Evolutionary conservation across 768 basidiomycete genomes (phyloP).

Genomic region (Auriscalpium orientale): DNA sequence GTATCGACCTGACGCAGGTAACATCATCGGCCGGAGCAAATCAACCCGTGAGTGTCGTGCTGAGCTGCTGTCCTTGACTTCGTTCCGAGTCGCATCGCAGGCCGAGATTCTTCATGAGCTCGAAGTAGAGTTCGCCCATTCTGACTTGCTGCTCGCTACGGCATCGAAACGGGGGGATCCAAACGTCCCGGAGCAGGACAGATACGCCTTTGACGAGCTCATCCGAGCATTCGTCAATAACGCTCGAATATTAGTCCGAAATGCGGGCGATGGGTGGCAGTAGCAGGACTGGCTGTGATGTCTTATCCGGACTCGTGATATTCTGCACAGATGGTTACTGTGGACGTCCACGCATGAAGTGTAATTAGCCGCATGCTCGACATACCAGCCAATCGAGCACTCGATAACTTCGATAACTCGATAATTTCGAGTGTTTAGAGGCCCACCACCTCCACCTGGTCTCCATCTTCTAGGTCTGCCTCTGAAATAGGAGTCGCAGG

Average conservation of each 20-base stretch:
- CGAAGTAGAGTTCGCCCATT: slow-evolving; percentile 79
- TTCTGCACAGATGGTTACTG: background rate
- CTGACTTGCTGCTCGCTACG: slow-evolving; percentile 61
- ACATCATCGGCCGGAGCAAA: slow-evolving; percentile 42
- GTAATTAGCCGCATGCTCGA: background rate
- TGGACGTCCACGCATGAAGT: background rate
- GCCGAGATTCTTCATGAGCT: slow-evolving; percentile 73
- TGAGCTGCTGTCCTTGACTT: slow-evolving; percentile 15
- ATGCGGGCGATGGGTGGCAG: slow-evolving; percentile 50
- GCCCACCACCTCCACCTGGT: slow-evolving; percentile 56
- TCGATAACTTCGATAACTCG: no score
- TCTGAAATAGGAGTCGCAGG: slow-evolving; percentile 53
- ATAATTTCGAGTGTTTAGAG: background rate
- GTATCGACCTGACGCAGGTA: slow-evolving; percentile 92
- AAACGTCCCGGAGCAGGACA: slow-evolving; percentile 52
- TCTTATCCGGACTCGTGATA: background rate
- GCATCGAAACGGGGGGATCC: slow-evolving; percentile 63
- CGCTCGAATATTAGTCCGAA: slow-evolving; percentile 80
- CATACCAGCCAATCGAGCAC: no score
- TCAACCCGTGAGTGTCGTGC: slow-evolving; percentile 33
- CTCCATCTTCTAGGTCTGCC: slow-evolving; percentile 72
- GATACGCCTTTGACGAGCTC: slow-evolving; percentile 80
- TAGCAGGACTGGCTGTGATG: slow-evolving; percentile 9
- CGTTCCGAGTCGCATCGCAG: slow-evolving; percentile 24
- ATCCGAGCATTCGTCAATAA: slow-evolving; percentile 92